Evolutionary conservation across 805 yeast genomes (phyloP).

Genomic region (Wickerhamomyces queroliae): DNA sequence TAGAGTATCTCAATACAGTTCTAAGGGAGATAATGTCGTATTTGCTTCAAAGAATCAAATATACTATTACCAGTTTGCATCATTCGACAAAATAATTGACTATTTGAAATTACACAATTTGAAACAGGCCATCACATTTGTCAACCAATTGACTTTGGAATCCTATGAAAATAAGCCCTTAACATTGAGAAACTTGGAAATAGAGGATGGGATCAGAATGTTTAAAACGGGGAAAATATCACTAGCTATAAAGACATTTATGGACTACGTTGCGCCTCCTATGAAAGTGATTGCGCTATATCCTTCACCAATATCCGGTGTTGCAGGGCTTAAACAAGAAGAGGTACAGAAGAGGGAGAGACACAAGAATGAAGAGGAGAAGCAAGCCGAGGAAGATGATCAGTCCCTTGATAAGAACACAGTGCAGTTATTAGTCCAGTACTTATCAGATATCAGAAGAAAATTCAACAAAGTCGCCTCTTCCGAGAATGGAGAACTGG

Average conservation of each 20-base stretch:
- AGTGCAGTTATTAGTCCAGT: slow-evolving; percentile 28
- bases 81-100: neutral
- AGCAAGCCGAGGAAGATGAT: slow-evolving; percentile 1
- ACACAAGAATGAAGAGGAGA: slow-evolving; percentile 4
- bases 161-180: slow-evolving; percentile 25
- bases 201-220: slow-evolving; percentile 31
- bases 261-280: slow-evolving; percentile 56
- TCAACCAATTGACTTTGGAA: slow-evolving; percentile 25
- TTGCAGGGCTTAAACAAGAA: too few relatives aligned
- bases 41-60: neutral
- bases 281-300: slow-evolving; percentile 39
- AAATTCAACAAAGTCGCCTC: slow-evolving; percentile 28
- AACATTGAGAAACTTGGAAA: slow-evolving; percentile 37
- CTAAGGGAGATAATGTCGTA: neutral
- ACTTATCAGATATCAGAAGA: slow-evolving; percentile 44
- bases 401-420: slow-evolving; percentile 9
- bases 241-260: slow-evolving; percentile 37
- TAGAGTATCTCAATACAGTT: slow-evolving; percentile 1
- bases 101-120: neutral
- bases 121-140: slow-evolving; percentile 30
- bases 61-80: neutral
- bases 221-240: slow-evolving; percentile 25
- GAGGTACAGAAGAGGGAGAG: slow-evolving; percentile 8
- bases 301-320: slow-evolving; percentile 31
- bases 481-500: slow-evolving; percentile 7